Evolutionary conservation across 2,329 filamentous ascomycete genomes (phyloP).

Genomic region (Coleophoma eucalyptorum): DNA sequence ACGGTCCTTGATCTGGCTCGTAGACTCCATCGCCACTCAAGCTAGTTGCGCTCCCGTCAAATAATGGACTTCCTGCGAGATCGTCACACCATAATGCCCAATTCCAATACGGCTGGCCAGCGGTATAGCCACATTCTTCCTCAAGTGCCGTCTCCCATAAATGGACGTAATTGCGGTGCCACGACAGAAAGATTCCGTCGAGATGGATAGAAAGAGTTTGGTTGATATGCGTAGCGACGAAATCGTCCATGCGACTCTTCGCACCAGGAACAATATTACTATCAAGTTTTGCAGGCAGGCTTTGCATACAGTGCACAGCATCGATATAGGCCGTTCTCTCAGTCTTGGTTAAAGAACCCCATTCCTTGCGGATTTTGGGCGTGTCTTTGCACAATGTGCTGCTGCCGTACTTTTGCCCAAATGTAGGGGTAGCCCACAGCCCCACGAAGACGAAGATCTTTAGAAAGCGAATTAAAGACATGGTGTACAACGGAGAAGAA

Average conservation of each 20-base stretch:
- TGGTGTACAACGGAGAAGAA: too few relatives aligned
- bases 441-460: too few relatives aligned
- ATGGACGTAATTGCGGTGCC: conserved; percentile 34
- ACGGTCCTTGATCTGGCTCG: not conserved
- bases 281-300: not conserved
- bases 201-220: conserved; percentile 28
- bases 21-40: not conserved
- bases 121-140: conserved; percentile 31
- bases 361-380: not conserved
- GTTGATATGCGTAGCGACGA: conserved; percentile 32
- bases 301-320: not conserved
- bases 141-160: conserved; percentile 33
- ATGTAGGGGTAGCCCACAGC: too few relatives aligned
- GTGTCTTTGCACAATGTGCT: too few relatives aligned
- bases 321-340: not conserved
- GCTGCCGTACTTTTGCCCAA: too few relatives aligned
- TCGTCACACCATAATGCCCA: not conserved
- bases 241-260: conserved; percentile 31
- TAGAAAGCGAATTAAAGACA: too few relatives aligned
- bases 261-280: conserved; percentile 4
- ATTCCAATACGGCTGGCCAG: not conserved
- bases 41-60: not conserved
- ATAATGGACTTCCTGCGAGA: not conserved
- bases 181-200: conserved; percentile 32
- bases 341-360: not conserved